Evolutionary conservation across 148 eudicot genomes (phyloP), one percentile per base, ranked within the genome.

Genomic region (Chenopodium formosanum): DNA sequence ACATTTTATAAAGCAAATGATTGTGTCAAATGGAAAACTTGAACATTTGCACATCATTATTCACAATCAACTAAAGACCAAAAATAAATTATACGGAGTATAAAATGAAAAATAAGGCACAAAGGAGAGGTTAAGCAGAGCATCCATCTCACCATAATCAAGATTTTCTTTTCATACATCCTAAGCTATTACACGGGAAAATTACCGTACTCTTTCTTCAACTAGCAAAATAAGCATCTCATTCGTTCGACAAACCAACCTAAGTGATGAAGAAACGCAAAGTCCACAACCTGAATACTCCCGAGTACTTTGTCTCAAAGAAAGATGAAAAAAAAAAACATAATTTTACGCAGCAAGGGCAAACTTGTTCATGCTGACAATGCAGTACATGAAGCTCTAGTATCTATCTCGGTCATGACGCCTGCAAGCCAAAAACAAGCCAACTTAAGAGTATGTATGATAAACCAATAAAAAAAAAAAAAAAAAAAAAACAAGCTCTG

Each of bases 391-490:
- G 31, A 14, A 66, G 27, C 60, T 32, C 78, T 85, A 85, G 78
- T 85, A 81, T 68, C 87, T 78, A 34, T 84, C 83, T 80, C 86
- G 82, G 47, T 85, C 87, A 74, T 85, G 9, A 16, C 87, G 87
- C 82, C 87, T 85, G 84, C 84, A 81, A 78, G n/a, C 37, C 1
- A 52, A 27, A 40, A 78, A 2, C 46, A 64, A 78, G 25, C 17
- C 11, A 52, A 31, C 74, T 74, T 20, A 19, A 34, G 32, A 74
- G 17, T 13, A 74, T 5, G 7, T 25, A 74, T 1, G n/a, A 74
- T 34, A 52, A 25, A 9, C 17, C 63, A n/a, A 25, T 16, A 47
- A 44, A 12, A 27, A 25, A 20, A 25, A 20, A 37, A n/a, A 25
- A 7, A 47, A 44, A 12, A 27, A 25, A 20, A 25, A 20, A 37